These are phyloP conservation scores for Naegleria lovaniensis DNA, from an alignment of 208 protist genomes.

Conservation along the genomic window DNA sequence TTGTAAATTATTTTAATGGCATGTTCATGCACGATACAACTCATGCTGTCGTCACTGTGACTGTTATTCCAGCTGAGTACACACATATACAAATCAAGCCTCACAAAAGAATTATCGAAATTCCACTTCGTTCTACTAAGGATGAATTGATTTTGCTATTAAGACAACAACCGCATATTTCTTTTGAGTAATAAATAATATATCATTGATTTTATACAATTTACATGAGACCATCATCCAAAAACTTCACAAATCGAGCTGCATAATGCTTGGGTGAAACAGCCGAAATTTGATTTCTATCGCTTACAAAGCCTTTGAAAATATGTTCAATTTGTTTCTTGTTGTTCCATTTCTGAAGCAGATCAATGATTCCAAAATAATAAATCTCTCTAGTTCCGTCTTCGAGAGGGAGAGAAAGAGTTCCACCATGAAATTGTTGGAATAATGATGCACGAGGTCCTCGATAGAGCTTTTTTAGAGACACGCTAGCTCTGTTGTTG, in stretches of 20 bases:
- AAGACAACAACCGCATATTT: too few relatives aligned
- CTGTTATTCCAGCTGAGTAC: neutral
- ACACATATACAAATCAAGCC: neutral
- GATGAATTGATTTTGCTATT: neutral
- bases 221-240: slow-evolving; percentile 1
- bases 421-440: slow-evolving; percentile 23
- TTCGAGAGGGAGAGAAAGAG: neutral
- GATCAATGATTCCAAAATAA: slow-evolving; percentile 42
- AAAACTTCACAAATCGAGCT: slow-evolving; percentile 35
- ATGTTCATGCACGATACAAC: neutral
- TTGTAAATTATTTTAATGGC: neutral
- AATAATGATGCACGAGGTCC: neutral
- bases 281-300: slow-evolving; percentile 30
- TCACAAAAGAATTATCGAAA: neutral
- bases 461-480: neutral
- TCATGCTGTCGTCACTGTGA: neutral
- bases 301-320: slow-evolving; percentile 28
- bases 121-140: neutral
- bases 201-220: neutral
- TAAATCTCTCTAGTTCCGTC: slow-evolving; percentile 27
- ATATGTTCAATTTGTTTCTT: slow-evolving; percentile 40
- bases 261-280: slow-evolving; percentile 38
- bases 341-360: slow-evolving; percentile 35
- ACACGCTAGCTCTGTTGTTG: neutral
- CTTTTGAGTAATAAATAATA: neutral